Evolutionary conservation across 2,329 filamentous ascomycete genomes (phyloP), one percentile per base, ranked within the genome.

Genomic region (Cytospora piceicola): DNA sequence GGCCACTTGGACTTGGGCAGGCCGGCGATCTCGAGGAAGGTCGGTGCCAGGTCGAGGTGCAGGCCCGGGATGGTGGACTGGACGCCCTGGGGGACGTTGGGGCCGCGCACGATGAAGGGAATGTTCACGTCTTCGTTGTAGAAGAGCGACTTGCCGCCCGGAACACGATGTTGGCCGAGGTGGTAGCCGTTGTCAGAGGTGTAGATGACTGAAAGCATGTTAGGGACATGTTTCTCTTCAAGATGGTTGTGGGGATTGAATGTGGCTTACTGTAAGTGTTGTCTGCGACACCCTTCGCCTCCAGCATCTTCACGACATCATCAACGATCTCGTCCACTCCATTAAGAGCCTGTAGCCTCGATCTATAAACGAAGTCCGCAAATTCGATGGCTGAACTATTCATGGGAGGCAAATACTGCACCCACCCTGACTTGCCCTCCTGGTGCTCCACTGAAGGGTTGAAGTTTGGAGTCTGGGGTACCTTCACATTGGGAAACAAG

Each of bases 301-400:
- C 71, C 1, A 77, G 69, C 61, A 67, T 69, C 5, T 67, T 49
- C 0, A 77, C 56, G 1, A 77, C 71, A 58, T 77, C 74, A 34
- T 73, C 70, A 4, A 77, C 68, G 3, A 77, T 74, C 24, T 77
- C 75, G 51, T 78, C 75, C 0, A 78, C 69, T 4, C 75, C 73
- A 20, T 69, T 65, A 2, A 76, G 65, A 0, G 72, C 67, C n/a
- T 72, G 69, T 1, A 72, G 56, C 1, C 75, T 69, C 15, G 58
- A 56, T 0, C 69, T 66, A 32, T 70, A 73, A 9, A 69, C 65
- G 5, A 68, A 59, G 53, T 74, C 72, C 0, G 58, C 64, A 14
- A 69, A 69, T 4, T 63, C 64, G 29, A 71, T 58, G 4, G 67
- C 56, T 1, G 62, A 66, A 7, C 69, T 58, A 42, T 72, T 71